Conservation (phyloP, 805 yeast genomes). For the Pichia deserticola region DNA sequence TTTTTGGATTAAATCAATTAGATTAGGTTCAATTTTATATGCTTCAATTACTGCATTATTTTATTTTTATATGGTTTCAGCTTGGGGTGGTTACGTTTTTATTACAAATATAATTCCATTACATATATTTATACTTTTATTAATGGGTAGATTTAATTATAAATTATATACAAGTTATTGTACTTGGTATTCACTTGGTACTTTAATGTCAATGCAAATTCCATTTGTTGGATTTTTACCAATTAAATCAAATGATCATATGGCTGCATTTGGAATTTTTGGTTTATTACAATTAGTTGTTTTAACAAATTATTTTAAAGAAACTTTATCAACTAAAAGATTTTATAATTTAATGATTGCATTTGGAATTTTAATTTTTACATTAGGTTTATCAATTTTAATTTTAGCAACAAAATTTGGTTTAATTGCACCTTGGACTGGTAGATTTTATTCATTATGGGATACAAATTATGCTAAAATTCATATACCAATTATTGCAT, state of each 20-base stretch:
- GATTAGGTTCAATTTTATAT: slow-evolving; percentile 81
- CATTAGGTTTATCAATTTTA: slow-evolving; percentile 62
- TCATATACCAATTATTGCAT: slow-evolving; percentile 97
- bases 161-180: slow-evolving; percentile 84
- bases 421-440: slow-evolving; percentile 98
- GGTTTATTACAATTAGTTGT: slow-evolving; percentile 90
- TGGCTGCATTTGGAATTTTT: slow-evolving; percentile 96
- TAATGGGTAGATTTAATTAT: slow-evolving; percentile 91
- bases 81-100: slow-evolving; percentile 99
- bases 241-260: slow-evolving; percentile 93
- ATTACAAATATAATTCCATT: slow-evolving; percentile 95
- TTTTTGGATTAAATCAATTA: slow-evolving; percentile 91
- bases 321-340: slow-evolving; percentile 62
- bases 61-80: slow-evolving; percentile 98
- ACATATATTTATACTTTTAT: slow-evolving; percentile 80
- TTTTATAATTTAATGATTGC: slow-evolving; percentile 64
- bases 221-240: slow-evolving; percentile 98
- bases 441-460: slow-evolving; percentile 97
- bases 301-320: slow-evolving; percentile 71
- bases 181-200: slow-evolving; percentile 96
- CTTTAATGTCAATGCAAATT: slow-evolving; percentile 98
- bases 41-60: slow-evolving; percentile 78
- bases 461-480: slow-evolving; percentile 96
- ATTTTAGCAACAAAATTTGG: slow-evolving; percentile 82
- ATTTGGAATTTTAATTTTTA: slow-evolving; percentile 47